Base-by-base conservation (phyloP, 805 yeast species). In the Sugiyamaella boreocaroliniensis region DNA sequence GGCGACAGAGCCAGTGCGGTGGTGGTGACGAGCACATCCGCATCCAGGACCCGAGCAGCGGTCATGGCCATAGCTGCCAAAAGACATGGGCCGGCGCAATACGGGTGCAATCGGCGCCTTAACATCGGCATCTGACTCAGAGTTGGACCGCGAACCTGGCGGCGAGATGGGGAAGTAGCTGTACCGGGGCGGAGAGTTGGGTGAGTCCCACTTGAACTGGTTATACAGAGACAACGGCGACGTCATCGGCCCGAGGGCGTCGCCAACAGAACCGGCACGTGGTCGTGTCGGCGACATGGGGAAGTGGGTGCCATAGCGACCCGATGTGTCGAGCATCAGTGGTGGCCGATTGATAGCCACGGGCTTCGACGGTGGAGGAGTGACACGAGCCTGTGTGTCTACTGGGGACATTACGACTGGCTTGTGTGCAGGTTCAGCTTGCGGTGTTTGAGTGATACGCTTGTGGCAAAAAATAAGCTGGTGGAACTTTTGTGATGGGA, bases 1-100 rank as follows among this genome's bases (percentile, higher is more conserved):
- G 9, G 68, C 68, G 10, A 59, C 60, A 3, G 62, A 52, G 29
- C 59, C 53, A n/a, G 62, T 56, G 9, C 68, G 59, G 41, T 61
- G 64, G 50, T 64, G 68, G 51, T 64, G 67, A 29, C 62, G 58
- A n/a, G 58, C 34, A 41, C 57, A 56, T 41, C 51, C 45, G 26
- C 58, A 47, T 12, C 37, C 37, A 32, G 37, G 37, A 11, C 37
- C 37, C n/a, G 37, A 32, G 37, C 37, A 32, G n/a, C 37, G 37
- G 37, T 32, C 37, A 14, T 32, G 37, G 2, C 37, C 37, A 14
- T 32, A 32, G 11, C 37, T 32, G n/a, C 37, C 37, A 32, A 32
- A 32, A 4, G 37, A 32, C 37, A 32, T 32, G n/a, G 37, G 37
- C 37, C 12, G 37, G 16, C 49, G 29, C 29, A 29, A 29, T 45